phyloP scores from a whole-genome alignment of 306 rosid species.

The Casuarina equisetifolia region DNA sequence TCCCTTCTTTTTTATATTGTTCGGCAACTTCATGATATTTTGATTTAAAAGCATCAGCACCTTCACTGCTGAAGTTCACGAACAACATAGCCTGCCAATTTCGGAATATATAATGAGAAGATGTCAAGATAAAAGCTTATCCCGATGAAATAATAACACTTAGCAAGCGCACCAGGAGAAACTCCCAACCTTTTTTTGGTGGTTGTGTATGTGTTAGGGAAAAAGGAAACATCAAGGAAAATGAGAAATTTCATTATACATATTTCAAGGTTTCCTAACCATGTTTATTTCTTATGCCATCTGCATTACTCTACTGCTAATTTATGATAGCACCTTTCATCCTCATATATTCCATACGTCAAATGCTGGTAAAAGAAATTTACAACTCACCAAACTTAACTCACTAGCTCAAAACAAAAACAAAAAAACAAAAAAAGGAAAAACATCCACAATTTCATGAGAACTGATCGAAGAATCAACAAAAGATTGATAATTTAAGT shows the following conservation, averaged over 20 bases:
- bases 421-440: not conserved
- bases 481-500: not conserved
- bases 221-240: not conserved
- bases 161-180: not conserved
- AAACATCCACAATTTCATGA: not conserved
- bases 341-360: not conserved
- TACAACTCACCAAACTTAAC: not conserved
- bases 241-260: not conserved
- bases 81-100: constrained; percentile 84
- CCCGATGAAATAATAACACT: constrained; percentile 1
- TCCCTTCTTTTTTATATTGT: constrained; percentile 51
- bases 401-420: not conserved
- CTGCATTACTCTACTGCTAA: not conserved
- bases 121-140: not conserved
- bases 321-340: not conserved
- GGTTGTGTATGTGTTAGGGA: not conserved
- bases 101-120: constrained; percentile 16
- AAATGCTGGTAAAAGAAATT: not conserved
- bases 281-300: not conserved
- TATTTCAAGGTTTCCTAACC: not conserved
- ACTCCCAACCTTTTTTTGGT: too few relatives aligned
- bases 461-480: not conserved
- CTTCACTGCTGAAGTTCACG: constrained; percentile 60
- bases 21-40: constrained; percentile 77
- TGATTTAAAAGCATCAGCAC: constrained; percentile 59